Evolutionary conservation across 306 rosid genomes (phyloP).

Genomic region (Ceratonia siliqua): DNA sequence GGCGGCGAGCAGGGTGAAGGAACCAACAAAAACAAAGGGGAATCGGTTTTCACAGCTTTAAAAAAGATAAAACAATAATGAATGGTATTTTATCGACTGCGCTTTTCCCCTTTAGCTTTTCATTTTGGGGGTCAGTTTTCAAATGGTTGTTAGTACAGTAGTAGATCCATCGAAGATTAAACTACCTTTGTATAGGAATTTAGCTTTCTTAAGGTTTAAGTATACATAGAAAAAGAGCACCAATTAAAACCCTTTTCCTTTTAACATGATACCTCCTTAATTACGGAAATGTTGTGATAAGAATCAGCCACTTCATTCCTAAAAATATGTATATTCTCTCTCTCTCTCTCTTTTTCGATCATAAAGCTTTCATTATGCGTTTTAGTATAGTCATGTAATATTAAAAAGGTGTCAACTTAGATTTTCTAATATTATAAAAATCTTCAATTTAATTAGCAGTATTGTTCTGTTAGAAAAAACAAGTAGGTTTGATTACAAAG

Average conservation of each 20-base stretch:
- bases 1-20: not conserved
- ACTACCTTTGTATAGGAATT: not conserved
- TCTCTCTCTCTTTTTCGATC: not conserved
- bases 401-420: not conserved
- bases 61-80: constrained; percentile 40
- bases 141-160: not conserved
- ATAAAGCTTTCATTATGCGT: not conserved
- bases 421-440: too few relatives aligned
- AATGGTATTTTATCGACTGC: constrained; percentile 22
- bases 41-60: constrained; percentile 18
- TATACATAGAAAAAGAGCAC: not conserved
- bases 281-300: not conserved
- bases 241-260: too few relatives aligned
- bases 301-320: not conserved
- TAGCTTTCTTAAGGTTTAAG: constrained; percentile 45
- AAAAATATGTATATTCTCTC: too few relatives aligned
- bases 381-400: not conserved
- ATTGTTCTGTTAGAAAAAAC: too few relatives aligned
- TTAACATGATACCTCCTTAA: too few relatives aligned
- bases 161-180: not conserved
- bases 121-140: constrained; percentile 5
- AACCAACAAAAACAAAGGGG: not conserved
- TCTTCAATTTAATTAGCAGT: too few relatives aligned
- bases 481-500: too few relatives aligned
- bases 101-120: constrained; percentile 38